Conservation (phyloP, 345 rosid species). For the Eucalyptus marginata region DNA sequence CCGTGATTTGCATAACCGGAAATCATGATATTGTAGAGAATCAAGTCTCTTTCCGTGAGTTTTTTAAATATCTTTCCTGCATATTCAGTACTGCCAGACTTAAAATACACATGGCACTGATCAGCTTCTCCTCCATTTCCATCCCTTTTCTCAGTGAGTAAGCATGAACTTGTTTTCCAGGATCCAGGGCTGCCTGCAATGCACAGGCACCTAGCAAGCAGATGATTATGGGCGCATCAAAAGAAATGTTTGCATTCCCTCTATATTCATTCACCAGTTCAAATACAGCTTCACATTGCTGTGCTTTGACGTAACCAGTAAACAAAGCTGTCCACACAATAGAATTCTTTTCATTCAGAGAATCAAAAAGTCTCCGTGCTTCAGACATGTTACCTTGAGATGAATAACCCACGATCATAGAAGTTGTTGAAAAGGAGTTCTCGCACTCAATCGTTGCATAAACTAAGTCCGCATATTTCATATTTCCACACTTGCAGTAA, state of each 20-base stretch:
- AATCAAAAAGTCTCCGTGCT: constrained; percentile 45
- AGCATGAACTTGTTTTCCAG: constrained; percentile 64
- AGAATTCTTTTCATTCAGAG: constrained; percentile 40
- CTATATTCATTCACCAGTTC: constrained; percentile 38
- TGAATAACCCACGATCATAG: constrained; percentile 53
- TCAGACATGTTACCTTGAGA: constrained; percentile 50
- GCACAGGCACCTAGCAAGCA: constrained; percentile 62
- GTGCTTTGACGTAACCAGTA: constrained; percentile 40
- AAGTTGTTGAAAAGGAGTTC: constrained; percentile 31
- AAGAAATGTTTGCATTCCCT: constrained; percentile 17
- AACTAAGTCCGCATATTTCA: constrained; percentile 43
- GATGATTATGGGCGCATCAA: constrained; percentile 42
- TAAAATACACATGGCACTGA: constrained; percentile 52
- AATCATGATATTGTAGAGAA: constrained; percentile 63
- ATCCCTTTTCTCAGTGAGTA: constrained; percentile 40
- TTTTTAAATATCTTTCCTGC: constrained; percentile 48
- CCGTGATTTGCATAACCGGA: constrained; percentile 63
- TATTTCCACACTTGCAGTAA: constrained; percentile 49
- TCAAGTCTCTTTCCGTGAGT: constrained; percentile 23
- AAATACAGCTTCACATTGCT: constrained; percentile 39
- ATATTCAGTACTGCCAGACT: constrained; percentile 49
- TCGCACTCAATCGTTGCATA: constrained; percentile 21
- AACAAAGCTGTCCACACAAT: constrained; percentile 65
- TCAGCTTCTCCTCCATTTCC: constrained; percentile 38
- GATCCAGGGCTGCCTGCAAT: constrained; percentile 44